Evolutionary conservation across 805 yeast genomes (phyloP), one percentile per base, ranked within the genome.

Genomic region (Ogataea allantospora): DNA sequence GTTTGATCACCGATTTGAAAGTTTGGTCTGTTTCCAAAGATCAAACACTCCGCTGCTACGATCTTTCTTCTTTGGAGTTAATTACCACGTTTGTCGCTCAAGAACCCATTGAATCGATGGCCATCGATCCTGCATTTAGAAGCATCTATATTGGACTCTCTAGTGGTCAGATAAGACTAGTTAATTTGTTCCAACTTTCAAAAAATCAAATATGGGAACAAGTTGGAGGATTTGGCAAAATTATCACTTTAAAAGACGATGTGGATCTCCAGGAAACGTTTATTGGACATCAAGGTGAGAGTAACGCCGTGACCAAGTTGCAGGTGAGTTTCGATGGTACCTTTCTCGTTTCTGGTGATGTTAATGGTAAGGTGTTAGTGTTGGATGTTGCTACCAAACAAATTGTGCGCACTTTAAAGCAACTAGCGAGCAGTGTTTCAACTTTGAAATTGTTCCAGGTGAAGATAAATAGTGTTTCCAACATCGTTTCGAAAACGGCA

Each of bases 91-190:
- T 86, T 54, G 80, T 88, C n/a, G 60, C 83, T 17, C 75, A 81
- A 3, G 54, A 61, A 13, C 72, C 83, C 0, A 71, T 86, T 8
- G 70, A 71, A 17, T 63, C 82, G 13, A 38, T 91, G 5, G 70
- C 77, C 0, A 63, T 75, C 5, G 98, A 91, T 58, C 88, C 95
- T 1, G 87, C 89, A 0, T 86, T 80, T 51, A 69, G 98, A 50
- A 71, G 78, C 2, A 41, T 85, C 1, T 91, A 83, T 55, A 75
- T 74, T 6, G 97, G 96, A 1, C 61, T 83, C 11, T 51, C 62
- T 2, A 71, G 77, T 43, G 96, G 96, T 9, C 51, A 63, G 10
- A 71, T 87, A 27, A 67, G 81, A 44, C 57, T 66, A 24, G 69
- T 85, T 5, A 75, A 80, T 7, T 58, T 85, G 33, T 79, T 71